Evolutionary conservation across 805 yeast species (phyloP), one percentile per base, ranked within the genome.

Genomic region (Saccharomycopsis capsularis): DNA sequence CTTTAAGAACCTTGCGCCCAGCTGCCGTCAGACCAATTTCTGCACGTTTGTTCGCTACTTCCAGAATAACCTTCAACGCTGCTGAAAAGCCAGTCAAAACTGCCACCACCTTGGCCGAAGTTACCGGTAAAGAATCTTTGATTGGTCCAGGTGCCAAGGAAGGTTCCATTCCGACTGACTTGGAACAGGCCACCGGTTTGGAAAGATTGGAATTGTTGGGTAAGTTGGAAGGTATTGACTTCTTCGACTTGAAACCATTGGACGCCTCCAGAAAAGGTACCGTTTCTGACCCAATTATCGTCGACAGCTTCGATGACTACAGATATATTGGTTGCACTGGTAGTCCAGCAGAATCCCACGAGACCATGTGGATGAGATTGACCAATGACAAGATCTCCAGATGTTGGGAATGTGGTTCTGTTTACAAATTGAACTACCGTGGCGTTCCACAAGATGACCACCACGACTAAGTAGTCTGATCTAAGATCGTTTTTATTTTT

Each of bases 351-450:
- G 95, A 86, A 56, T 82, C 93, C 58, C 98, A 90, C 71, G 82
- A 79, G 61, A 79, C 87, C 58, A 79, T 81, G 82, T 91, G 97
- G 96, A 78, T 90, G 74, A 82, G 81, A 70, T 95, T 95, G 61
- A 84, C 89, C 58, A 78, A 75, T 57, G 85, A 78, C 44, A 74
- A 86, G 69, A 84, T 84, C 54, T 85, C 85, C 59, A 88, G 99
- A 81, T 93, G 97, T 74, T 87, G 96, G 96, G 96, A 93, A 70
- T 91, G 98, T 70, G 99, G 99, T 70, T 83, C 90, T 60, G 95
- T 89, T 59, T 91, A 85, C 77, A 81, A 85, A 63, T 71, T 90
- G 61, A 85, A 89, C 71, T 83, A 82, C 72, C 76, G 90, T 62
- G 97, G 96, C 69, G 84, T 81, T 58, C 84, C 82, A 59, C 77